phyloP scores from a whole-genome alignment of 2,329 filamentous ascomycete species.

The Meredithiella fracta region DNA sequence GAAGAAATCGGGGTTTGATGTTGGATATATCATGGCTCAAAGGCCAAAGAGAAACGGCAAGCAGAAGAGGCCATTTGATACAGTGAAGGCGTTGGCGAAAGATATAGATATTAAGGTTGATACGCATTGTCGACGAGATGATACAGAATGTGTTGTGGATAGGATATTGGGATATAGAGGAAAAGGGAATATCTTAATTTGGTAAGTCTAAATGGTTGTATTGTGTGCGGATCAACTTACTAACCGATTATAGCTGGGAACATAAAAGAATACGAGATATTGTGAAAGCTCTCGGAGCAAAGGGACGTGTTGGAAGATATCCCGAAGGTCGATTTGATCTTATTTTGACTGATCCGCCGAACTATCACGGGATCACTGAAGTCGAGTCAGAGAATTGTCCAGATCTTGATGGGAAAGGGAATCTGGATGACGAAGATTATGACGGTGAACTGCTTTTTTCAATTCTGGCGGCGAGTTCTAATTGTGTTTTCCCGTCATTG shows the following conservation, averaged over 20 bases:
- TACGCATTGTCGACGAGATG: constrained; percentile 37
- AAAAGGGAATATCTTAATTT: constrained; percentile 41
- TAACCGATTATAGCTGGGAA: constrained; percentile 33
- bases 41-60: constrained; percentile 33
- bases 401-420: background rate
- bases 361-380: constrained; percentile 30
- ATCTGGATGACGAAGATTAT: background rate
- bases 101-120: constrained; percentile 40
- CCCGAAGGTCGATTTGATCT: constrained; percentile 34
- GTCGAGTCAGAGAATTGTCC: constrained; percentile 18
- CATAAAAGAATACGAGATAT: constrained; percentile 37
- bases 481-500: background rate
- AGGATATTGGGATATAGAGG: constrained; percentile 31
- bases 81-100: constrained; percentile 37
- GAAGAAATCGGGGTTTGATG: constrained; percentile 32
- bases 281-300: constrained; percentile 33
- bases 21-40: constrained; percentile 42
- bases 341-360: constrained; percentile 39
- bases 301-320: constrained; percentile 31
- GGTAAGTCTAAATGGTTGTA: constrained; percentile 19
- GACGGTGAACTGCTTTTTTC: background rate
- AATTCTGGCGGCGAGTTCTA: background rate
- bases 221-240: background rate
- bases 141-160: constrained; percentile 36
- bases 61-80: constrained; percentile 37